Conservation (phyloP, 2,329 filamentous ascomycete genomes). For the Hymenoscyphus fructigenus region DNA sequence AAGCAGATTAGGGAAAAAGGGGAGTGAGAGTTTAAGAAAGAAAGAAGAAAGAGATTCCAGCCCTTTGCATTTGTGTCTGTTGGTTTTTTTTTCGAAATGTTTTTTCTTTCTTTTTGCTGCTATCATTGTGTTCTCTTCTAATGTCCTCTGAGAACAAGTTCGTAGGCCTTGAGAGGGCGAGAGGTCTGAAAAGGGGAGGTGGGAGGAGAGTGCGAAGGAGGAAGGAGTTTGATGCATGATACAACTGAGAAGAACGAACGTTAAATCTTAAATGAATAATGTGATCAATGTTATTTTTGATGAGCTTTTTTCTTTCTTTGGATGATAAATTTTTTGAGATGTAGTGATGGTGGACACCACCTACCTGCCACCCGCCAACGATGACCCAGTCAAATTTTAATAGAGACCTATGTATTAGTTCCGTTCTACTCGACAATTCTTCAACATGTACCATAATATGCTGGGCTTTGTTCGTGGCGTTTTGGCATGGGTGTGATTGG, state of each 20-base stretch:
- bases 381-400: too few relatives aligned
- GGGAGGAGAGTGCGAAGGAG: too few relatives aligned
- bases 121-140: not conserved
- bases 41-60: not conserved
- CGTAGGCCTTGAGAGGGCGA: not conserved
- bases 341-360: too few relatives aligned
- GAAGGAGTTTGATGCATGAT: not conserved
- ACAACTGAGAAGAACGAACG: not conserved
- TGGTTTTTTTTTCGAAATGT: too few relatives aligned
- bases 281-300: not conserved
- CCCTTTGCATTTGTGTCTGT: not conserved
- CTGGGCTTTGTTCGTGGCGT: too few relatives aligned
- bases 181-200: not conserved
- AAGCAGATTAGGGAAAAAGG: conserved; percentile 1
- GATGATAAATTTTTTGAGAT: too few relatives aligned
- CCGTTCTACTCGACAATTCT: too few relatives aligned
- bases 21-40: not conserved
- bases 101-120: not conserved
- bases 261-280: conserved; percentile 1
- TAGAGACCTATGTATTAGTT: too few relatives aligned
- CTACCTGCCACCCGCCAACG: too few relatives aligned
- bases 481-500: too few relatives aligned
- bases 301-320: not conserved
- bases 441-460: too few relatives aligned
- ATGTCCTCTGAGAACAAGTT: not conserved